phyloP scores from a whole-genome alignment of 805 yeast species.

The Cyberlindnera samutprakarnensis region DNA sequence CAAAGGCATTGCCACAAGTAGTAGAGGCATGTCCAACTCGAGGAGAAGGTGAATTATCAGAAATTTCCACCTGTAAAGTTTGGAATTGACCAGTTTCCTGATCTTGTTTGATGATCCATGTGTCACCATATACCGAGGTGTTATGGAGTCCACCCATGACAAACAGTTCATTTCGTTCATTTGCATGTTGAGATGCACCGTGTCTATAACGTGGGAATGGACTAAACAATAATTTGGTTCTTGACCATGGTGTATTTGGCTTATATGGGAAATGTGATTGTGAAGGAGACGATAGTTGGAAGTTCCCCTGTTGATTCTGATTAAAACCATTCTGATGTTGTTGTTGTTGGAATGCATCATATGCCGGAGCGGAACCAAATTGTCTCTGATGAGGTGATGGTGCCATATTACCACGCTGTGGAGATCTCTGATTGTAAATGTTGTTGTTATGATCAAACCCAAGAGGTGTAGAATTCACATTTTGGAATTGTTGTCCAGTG shows the following conservation, averaged over 20 bases:
- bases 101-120: conserved; percentile 75
- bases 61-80: conserved; percentile 56
- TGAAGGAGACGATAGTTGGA: conserved; percentile 12
- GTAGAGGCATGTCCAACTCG: conserved; percentile 94
- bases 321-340: conserved; percentile 6
- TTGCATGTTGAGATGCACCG: conserved; percentile 68
- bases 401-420: conserved; percentile 18
- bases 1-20: conserved; percentile 89
- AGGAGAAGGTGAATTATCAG: conserved; percentile 83
- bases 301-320: conserved; percentile 16
- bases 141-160: conserved; percentile 95
- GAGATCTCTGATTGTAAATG: conserved; percentile 16
- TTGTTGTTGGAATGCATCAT: no score
- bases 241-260: conserved; percentile 50
- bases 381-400: no score
- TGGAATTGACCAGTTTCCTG: conserved; percentile 22
- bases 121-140: conserved; percentile 87
- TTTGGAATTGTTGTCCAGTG: no score
- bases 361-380: no score
- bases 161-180: conserved; percentile 75
- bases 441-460: conserved; percentile 20
- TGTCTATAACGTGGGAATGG: conserved; percentile 96
- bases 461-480: no score
- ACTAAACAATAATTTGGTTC: conserved; percentile 55
- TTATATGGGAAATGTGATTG: no score